Percentiles rank a stretch among this genome's conserved stretches.
These are phyloP conservation scores for Endotrypanum monterogeii DNA, from an alignment of 208 protist species.

Conservation along the genomic window DNA sequence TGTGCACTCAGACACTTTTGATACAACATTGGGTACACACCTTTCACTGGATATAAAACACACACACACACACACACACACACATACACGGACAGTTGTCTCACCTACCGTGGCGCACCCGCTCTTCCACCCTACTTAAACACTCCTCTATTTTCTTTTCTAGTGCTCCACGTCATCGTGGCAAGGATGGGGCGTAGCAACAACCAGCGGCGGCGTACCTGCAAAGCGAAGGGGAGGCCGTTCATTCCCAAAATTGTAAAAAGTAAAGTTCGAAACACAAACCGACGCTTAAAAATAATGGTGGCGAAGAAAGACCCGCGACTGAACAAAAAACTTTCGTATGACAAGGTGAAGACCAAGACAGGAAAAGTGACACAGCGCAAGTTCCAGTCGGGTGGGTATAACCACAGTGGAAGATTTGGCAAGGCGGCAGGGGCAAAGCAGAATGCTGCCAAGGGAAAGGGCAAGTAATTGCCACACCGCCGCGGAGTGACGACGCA, in stretches of 20 bases:
- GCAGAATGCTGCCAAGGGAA: conserved; percentile 49
- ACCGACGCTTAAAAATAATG: conserved; percentile 59
- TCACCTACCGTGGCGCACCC: too few relatives aligned
- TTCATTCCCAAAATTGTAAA: conserved; percentile 86
- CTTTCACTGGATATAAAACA: too few relatives aligned
- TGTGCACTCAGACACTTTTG: too few relatives aligned
- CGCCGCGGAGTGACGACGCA: background rate
- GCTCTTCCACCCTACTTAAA: background rate
- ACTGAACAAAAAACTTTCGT: conserved; percentile 65
- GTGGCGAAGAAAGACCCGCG: conserved; percentile 36
- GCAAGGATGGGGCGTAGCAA: conserved; percentile 82
- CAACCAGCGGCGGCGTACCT: conserved; percentile 74
- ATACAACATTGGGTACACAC: too few relatives aligned
- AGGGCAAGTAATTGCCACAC: conserved; percentile 18
- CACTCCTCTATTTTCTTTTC: background rate
- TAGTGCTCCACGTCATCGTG: background rate
- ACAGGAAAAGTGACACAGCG: conserved; percentile 52
- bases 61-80: too few relatives aligned
- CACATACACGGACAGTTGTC: too few relatives aligned
- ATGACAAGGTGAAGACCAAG: conserved; percentile 73
- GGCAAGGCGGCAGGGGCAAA: conserved; percentile 72
- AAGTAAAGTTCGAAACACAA: conserved; percentile 78
- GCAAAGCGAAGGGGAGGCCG: conserved; percentile 52
- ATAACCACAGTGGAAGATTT: conserved; percentile 81
- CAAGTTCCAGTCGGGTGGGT: conserved; percentile 78